Evolutionary conservation across 139 green algal species (phyloP).

Genomic region (Micromonas commoda): DNA sequence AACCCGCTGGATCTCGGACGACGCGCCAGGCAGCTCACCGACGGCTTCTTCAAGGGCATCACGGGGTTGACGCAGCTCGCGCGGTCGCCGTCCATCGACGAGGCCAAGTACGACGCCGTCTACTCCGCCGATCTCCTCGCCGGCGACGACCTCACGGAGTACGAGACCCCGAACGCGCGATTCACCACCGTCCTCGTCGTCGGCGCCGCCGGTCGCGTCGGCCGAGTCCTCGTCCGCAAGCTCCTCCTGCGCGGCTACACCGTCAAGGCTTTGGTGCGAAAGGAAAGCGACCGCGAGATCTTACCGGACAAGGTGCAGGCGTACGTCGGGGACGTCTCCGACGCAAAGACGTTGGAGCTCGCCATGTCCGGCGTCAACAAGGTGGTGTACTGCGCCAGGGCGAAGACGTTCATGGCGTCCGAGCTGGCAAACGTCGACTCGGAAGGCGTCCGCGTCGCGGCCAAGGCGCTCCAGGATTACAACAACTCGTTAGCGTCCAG

Average conservation of each 20-base stretch:
- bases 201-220: slow-evolving; percentile 84
- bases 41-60: slow-evolving; percentile 32
- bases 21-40: slow-evolving; percentile 27
- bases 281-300: background rate
- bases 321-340: slow-evolving; percentile 75
- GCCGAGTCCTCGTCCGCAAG: slow-evolving; percentile 86
- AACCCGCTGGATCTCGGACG: slow-evolving; percentile 32
- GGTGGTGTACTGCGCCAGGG: slow-evolving; percentile 55
- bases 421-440: slow-evolving; percentile 41
- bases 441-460: slow-evolving; percentile 34
- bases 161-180: slow-evolving; percentile 57
- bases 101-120: background rate
- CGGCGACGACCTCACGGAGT: slow-evolving; percentile 41
- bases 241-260: slow-evolving; percentile 93
- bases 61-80: slow-evolving; percentile 30
- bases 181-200: slow-evolving; percentile 89
- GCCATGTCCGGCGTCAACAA: slow-evolving; percentile 83
- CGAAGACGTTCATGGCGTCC: slow-evolving; percentile 19
- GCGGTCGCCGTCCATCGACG: background rate
- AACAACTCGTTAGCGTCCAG: slow-evolving; percentile 38
- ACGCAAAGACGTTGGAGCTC: slow-evolving; percentile 57
- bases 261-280: slow-evolving; percentile 40
- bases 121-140: slow-evolving; percentile 5
- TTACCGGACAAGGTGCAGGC: slow-evolving; percentile 73
- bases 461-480: slow-evolving; percentile 37